Base-by-base conservation (phyloP, 768 basidiomycete species). In the Nevesoporus exiguus region DNA sequence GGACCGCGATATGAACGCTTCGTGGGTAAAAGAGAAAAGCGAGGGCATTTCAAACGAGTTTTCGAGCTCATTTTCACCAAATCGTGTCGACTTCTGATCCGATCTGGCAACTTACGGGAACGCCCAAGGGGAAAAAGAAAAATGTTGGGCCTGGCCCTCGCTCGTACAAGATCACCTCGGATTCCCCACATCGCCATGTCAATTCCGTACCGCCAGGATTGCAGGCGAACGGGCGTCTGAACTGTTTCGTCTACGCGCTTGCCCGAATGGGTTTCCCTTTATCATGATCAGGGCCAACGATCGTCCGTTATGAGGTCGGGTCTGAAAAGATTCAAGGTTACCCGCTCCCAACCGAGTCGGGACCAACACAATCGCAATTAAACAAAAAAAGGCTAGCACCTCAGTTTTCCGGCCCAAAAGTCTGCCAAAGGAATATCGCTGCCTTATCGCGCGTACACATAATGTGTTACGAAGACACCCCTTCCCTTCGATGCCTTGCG, bases 51-150 rank as follows among this genome's bases (percentile, higher is more conserved):
- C 52, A 52, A 52, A 34, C 15, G 6, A n/a, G 52, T 40, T 54
- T 60, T 67, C 66, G 66, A 70, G 29, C 42, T 51, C 49, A 39
- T 47, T 68, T 61, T 70, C 34, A 66, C 68, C 68, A 66, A 60
- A 69, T 60, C 14, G 51, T 48, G 41, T 37, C 25, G 51, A 39
- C 60, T 67, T 67, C 67, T 68, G 58, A 66, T 68, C 61, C 48
- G 61, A 63, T 56, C 59, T 51, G 19, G 14, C 34, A 36, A 36
- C 34, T 36, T 36, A 36, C 34, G 15, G 17, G 44, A 29, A 43
- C 5, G 24, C 39, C 2, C 19, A 33, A 46, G 15, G 45, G n/a
- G 45, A 33, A 37, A 24, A 8, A 9, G 21, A 37, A 40, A 41
- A 41, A 41, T 24, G 40, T 41, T 24, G 40, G 40, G 40, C 11